Evolutionary conservation across 225 moss, liverwort and hornwort genomes (phyloP), one percentile per base, ranked within the genome.

Genomic region (Polytrichum commune): DNA sequence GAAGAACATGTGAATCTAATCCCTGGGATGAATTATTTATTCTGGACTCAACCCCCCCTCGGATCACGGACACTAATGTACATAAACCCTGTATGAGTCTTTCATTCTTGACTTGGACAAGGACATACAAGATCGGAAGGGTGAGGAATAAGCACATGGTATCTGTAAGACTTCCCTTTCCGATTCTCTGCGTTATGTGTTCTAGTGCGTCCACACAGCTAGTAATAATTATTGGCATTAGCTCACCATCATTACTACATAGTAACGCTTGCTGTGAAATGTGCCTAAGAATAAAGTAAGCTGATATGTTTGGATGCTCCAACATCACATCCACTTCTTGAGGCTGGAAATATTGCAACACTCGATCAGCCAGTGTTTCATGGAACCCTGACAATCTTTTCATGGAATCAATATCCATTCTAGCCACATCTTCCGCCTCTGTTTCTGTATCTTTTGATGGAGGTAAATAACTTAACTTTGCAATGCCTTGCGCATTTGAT

Each of bases 211-310:
- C 69, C 60, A 87, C 23, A 79, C 73, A 91, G 68, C 32, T 67
- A 35, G 35, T 75, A 56, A 46, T 46, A 46, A 53, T 70, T 56
- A 73, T 79, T 65, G 74, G 75, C 75, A 72, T 46, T 60, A 67
- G 73, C 66, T 58, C 76, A 79, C 63, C 29, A 28, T 73, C 70
- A 78, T 74, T 68, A 16, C 69, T 64, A 73, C 54, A 69, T 32
- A 87, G 66, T 72, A 93, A 57, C 32, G 83, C 76, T 68, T 76
- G 72, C 74, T 91, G 93, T 62, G 84, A 61, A 69, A 74, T 75
- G 69, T 86, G 81, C 63, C 93, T 90, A 66, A 96, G 80, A 71
- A 78, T 69, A 22, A 83, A 64, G 79, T 87, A 93, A 66, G 78
- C 24, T 76, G 86, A 76, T 63, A 76, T 63, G 33, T 30, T 79